These are phyloP conservation scores for Candida easanensis DNA, from an alignment of 805 yeast species.

Conservation along the genomic window DNA sequence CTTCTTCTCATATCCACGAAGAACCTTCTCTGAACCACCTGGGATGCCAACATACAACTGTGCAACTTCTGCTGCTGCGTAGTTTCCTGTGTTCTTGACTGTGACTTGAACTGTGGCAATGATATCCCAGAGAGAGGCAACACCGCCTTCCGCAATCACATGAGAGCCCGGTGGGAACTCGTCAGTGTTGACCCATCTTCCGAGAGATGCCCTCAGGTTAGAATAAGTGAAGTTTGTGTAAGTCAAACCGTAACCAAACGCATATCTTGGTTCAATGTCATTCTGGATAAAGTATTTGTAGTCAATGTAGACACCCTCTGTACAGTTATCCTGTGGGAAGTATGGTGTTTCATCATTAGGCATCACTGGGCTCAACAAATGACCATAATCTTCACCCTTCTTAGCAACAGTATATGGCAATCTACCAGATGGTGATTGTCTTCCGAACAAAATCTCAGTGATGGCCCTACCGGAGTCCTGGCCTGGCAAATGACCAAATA, in stretches of 20 bases:
- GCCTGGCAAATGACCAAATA: conserved; percentile 10
- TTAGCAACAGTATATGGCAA: conserved; percentile 11
- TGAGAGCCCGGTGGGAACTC: conserved; percentile 7
- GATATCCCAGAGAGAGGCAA: conserved; percentile 9
- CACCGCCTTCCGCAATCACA: conserved; percentile 8
- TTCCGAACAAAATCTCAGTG: conserved; percentile 9
- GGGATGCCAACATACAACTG: conserved; percentile 4
- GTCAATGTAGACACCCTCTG: conserved; percentile 38
- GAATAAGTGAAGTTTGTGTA: conserved; percentile 40
- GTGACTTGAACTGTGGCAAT: conserved; percentile 6
- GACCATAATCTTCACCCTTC: conserved; percentile 8
- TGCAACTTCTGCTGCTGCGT: conserved; percentile 24
- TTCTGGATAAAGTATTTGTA: conserved; percentile 54
- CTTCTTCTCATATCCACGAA: conserved; percentile 4
- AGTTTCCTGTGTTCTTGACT: conserved; percentile 32
- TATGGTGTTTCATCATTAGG: conserved; percentile 25
- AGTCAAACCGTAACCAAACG: conserved; percentile 59
- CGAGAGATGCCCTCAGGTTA: conserved; percentile 31
- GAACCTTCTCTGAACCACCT: conserved; percentile 1
- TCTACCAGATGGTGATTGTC: conserved; percentile 10
- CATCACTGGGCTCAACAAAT: not conserved
- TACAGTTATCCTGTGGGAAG: conserved; percentile 29
- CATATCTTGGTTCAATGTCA: conserved; percentile 51
- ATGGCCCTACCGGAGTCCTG: conserved; percentile 10
- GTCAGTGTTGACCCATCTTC: conserved; percentile 16